Evolutionary conservation across 2,329 filamentous ascomycete genomes (phyloP), one percentile per base, ranked within the genome.

Genomic region (Ophiostoma tasmaniense): DNA sequence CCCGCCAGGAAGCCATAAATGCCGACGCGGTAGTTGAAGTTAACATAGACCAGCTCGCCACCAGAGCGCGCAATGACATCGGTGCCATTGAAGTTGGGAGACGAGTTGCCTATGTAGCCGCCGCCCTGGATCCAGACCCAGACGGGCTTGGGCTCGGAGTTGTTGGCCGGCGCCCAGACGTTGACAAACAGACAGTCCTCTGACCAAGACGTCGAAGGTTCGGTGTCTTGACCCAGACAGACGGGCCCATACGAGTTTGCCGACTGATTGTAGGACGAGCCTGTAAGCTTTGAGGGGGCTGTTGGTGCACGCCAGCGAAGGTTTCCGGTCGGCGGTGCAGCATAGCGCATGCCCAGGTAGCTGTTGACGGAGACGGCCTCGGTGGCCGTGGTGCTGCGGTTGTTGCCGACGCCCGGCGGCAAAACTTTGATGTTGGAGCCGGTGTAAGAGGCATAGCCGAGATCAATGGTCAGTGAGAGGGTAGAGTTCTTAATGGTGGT

Each of bases 21-120:
- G 1, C 86, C 86, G 6, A 89, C 83, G 11, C 87, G 83, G 73
- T 88, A 88, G 76, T 87, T 86, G 75, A 87, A 86, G 73, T 83
- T 83, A 66, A 88, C 85, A 64, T 84, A 81, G 7, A 88, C 77
- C 62, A 87, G 78, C 33, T 77, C 72, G n/a, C 75, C 78, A 64
- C 68, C 69, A 0, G 73, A 73, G 64, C 74, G 74, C 39, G 78
- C 75, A 50, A 85, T 77, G 6, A 85, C 76, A 25, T 78, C 76
- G 0, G 81, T 79, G 33, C 81, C 83, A 74, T 85, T 84, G 70
- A 84, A 80, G 72, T 88, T 82, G 0, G 77, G 74, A 68, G 78
- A 78, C 7, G 77, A 73, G 68, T 79, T 75, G n/a, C 50, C 62
- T 17, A 22, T 55, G 17, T 55, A 55, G 50, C 50, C 50, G 50